Evolutionary conservation across 2,329 filamentous ascomycete genomes (phyloP).

Genomic region (Mycocentrospora acerina): DNA sequence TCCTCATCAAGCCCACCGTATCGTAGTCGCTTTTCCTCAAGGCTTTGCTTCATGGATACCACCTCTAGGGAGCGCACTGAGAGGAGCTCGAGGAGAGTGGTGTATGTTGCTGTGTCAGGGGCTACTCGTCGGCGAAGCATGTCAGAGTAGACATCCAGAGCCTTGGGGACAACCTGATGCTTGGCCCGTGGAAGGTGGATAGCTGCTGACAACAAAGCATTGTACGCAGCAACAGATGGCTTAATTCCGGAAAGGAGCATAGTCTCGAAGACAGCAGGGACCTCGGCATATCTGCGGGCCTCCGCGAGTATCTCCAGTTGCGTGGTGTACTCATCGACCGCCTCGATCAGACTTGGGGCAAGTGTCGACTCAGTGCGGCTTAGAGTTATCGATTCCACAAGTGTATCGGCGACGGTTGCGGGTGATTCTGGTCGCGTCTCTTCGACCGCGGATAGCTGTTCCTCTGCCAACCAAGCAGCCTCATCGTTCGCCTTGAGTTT

Average conservation of each 20-base stretch:
- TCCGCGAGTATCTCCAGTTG: slow-evolving; percentile 75
- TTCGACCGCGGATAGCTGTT: slow-evolving; percentile 31
- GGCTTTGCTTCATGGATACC: slow-evolving; percentile 66
- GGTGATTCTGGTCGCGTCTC: slow-evolving; percentile 35
- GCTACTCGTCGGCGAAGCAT: slow-evolving; percentile 85
- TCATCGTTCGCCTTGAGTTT: slow-evolving; percentile 56
- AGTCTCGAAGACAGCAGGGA: slow-evolving; percentile 86
- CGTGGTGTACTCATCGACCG: slow-evolving; percentile 71
- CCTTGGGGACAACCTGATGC: slow-evolving; percentile 84
- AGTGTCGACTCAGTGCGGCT: slow-evolving; percentile 48
- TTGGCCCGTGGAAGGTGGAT: slow-evolving; percentile 78
- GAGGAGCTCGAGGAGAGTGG: slow-evolving; percentile 80
- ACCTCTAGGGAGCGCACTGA: slow-evolving; percentile 80
- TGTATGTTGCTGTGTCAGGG: slow-evolving; percentile 83
- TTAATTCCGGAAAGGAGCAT: slow-evolving; percentile 81
- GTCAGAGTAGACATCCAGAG: slow-evolving; percentile 91
- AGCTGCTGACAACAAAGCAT: slow-evolving; percentile 81
- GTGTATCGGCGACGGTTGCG: slow-evolving; percentile 30
- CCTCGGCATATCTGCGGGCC: slow-evolving; percentile 76
- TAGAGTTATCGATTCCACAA: slow-evolving; percentile 27
- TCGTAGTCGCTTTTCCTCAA: slow-evolving; percentile 80
- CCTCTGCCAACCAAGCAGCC: slow-evolving; percentile 35
- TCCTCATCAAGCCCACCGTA: slow-evolving; percentile 83
- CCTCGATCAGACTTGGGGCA: slow-evolving; percentile 61
- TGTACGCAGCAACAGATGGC: slow-evolving; percentile 86